phyloP scores from a whole-genome alignment of 192 early-diverging fungal species.

The Backusella parvicylindrica region DNA sequence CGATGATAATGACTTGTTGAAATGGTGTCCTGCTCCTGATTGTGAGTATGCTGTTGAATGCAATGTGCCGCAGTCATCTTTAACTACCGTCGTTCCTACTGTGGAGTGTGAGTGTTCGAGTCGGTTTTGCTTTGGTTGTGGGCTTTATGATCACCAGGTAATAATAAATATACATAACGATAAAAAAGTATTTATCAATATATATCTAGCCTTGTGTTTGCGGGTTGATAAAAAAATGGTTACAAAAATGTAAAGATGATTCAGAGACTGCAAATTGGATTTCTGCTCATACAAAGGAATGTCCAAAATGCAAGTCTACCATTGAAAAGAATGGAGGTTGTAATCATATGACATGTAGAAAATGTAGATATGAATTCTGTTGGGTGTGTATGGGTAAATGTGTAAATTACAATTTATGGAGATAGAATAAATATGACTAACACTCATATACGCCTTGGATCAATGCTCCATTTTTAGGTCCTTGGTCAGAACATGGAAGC shows the following conservation, averaged over 20 bases:
- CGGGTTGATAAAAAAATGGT: slow-evolving; percentile 39
- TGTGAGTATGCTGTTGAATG: slow-evolving; percentile 96
- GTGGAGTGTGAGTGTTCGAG: slow-evolving; percentile 80
- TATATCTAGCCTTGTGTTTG: slow-evolving; percentile 76
- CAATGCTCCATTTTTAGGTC: too few species aligned
- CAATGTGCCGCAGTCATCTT: slow-evolving; percentile 64
- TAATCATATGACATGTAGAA: slow-evolving; percentile 99
- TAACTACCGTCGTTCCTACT: slow-evolving; percentile 75
- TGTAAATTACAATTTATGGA: too few species aligned
- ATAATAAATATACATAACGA: neutral
- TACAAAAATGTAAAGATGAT: slow-evolving; percentile 96
- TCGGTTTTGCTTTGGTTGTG: slow-evolving; percentile 93
- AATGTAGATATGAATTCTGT: slow-evolving; percentile 98
- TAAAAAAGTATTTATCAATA: neutral
- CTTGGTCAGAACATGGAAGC: slow-evolving; percentile 95
- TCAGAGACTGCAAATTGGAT: slow-evolving; percentile 99
- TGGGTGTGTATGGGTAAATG: slow-evolving; percentile 94
- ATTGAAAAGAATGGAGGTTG: slow-evolving; percentile 99
- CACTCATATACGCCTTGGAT: too few species aligned
- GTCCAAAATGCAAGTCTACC: slow-evolving; percentile 87
- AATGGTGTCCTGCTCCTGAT: slow-evolving; percentile 95
- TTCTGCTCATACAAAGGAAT: slow-evolving; percentile 92
- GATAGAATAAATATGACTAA: too few species aligned
- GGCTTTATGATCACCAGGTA: slow-evolving; percentile 71
- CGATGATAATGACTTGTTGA: slow-evolving; percentile 75